Evolutionary conservation across 1,139 yeast species (phyloP).

Genomic region (Blastobotrys indianensis): DNA sequence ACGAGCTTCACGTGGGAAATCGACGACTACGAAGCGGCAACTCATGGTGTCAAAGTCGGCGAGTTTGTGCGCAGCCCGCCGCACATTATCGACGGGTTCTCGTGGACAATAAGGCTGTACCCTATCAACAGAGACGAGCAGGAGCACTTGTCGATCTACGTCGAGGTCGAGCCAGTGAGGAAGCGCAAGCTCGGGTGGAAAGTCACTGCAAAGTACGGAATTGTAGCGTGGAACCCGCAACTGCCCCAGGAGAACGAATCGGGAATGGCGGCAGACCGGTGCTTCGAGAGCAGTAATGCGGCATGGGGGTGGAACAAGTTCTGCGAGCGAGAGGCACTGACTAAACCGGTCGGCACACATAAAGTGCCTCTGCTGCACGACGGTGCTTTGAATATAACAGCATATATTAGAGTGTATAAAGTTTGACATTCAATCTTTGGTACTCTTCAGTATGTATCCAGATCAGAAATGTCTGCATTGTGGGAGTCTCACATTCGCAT

Average conservation of each 20-base stretch:
- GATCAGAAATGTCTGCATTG: too few relatives aligned
- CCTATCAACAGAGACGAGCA: slow-evolving; percentile 36
- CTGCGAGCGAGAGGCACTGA: neutral
- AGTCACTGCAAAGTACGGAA: neutral
- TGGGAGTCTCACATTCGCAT: too few relatives aligned
- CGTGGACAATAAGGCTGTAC: slow-evolving; percentile 70
- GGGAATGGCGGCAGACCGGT: neutral
- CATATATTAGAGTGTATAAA: neutral
- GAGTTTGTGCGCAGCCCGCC: slow-evolving; percentile 40
- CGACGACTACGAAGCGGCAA: slow-evolving; percentile 46
- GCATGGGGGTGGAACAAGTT: neutral
- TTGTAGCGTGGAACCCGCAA: slow-evolving; percentile 2
- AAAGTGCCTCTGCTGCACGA: neutral
- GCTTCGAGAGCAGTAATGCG: neutral
- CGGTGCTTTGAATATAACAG: neutral
- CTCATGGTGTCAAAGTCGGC: slow-evolving; percentile 29
- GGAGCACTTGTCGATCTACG: slow-evolving; percentile 23
- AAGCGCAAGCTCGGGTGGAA: neutral
- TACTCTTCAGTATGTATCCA: too few relatives aligned
- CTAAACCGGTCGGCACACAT: neutral
- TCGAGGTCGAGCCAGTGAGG: neutral
- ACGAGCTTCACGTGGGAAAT: slow-evolving; percentile 67
- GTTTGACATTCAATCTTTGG: too few relatives aligned
- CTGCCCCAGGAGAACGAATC: neutral
- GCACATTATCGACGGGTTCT: slow-evolving; percentile 59